Percentiles rank a stretch among this genome's conserved stretches.
Conservation (phyloP, 1,284 basidiomycete genomes). For the Pulchroboletus neoregius region DNA sequence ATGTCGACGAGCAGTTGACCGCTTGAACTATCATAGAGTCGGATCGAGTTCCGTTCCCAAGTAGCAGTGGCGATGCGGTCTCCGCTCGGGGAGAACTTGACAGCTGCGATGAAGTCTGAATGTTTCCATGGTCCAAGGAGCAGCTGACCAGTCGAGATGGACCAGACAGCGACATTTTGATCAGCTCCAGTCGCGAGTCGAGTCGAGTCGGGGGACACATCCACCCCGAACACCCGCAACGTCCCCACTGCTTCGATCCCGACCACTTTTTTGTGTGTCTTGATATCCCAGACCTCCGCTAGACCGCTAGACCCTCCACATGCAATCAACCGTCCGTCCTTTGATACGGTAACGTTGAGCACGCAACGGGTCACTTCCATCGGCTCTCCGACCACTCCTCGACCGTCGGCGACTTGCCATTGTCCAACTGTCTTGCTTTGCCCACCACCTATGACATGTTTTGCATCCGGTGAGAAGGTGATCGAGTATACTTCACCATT, state of each 20-base stretch:
- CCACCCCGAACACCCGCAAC: neutral
- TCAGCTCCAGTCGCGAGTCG: slow-evolving; percentile 2
- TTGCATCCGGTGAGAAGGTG: slow-evolving; percentile 7
- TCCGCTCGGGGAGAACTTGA: slow-evolving; percentile 9
- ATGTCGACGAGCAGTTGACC: slow-evolving; percentile 7
- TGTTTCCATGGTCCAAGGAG: slow-evolving; percentile 3
- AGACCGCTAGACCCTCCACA: slow-evolving; percentile 5
- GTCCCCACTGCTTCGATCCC: neutral
- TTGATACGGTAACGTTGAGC: slow-evolving; percentile 6
- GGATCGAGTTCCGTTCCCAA: slow-evolving; percentile 4
- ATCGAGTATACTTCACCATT: slow-evolving; percentile 6
- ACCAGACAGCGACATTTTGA: neutral
- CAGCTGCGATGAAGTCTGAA: neutral
- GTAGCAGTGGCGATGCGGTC: slow-evolving; percentile 8
- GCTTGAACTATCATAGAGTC: slow-evolving; percentile 2
- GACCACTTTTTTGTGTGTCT: neutral
- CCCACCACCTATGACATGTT: slow-evolving; percentile 3
- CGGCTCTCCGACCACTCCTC: slow-evolving; percentile 1
- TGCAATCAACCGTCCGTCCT: slow-evolving; percentile 7
- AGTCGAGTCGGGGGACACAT: slow-evolving; percentile 4
- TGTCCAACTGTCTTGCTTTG: slow-evolving; percentile 2
- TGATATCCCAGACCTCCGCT: slow-evolving; percentile 12
- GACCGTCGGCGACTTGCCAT: slow-evolving; percentile 3
- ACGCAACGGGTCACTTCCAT: slow-evolving; percentile 1
- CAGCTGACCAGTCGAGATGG: neutral